Percentiles rank a stretch among this genome's conserved stretches.
Conservation (phyloP, 2,329 filamentous ascomycete genomes). For the Calonectria montana region DNA sequence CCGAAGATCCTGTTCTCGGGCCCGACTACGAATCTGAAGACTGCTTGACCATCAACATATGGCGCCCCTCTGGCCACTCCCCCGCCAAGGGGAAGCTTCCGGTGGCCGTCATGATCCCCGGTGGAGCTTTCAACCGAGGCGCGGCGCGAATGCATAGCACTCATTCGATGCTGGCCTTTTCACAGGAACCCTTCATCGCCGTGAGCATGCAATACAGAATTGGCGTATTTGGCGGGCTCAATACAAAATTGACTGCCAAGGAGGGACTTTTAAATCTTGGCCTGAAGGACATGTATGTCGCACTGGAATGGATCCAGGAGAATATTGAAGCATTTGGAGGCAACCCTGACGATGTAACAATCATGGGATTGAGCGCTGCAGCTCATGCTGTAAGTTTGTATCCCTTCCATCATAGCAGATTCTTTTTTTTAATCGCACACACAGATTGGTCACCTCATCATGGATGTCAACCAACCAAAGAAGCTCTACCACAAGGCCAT, state of each 20-base stretch:
- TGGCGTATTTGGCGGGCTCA: constrained; percentile 69
- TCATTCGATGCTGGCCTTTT: constrained; percentile 62
- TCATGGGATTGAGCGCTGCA: constrained; percentile 57
- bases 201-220: constrained; percentile 62
- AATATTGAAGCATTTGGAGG: constrained; percentile 64
- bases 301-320: constrained; percentile 62
- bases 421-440: background rate
- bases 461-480: constrained; percentile 47
- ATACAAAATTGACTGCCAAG: constrained; percentile 60
- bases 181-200: constrained; percentile 58
- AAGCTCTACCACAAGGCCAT: constrained; percentile 47
- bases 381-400: constrained; percentile 44
- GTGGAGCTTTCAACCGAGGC: constrained; percentile 47
- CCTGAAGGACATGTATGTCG: constrained; percentile 59
- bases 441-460: constrained; percentile 46
- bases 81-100: constrained; percentile 37
- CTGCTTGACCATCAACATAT: constrained; percentile 43
- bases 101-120: constrained; percentile 42
- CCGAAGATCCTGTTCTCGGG: constrained; percentile 44
- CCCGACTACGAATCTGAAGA: constrained; percentile 46
- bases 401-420: fast-evolving
- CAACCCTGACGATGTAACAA: constrained; percentile 58
- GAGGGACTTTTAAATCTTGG: constrained; percentile 66
- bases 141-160: constrained; percentile 52
- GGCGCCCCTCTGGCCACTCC: constrained; percentile 31